Evolutionary conservation across 495 filamentous ascomycete species (phyloP).

Genomic region (Cercophora sp.): DNA sequence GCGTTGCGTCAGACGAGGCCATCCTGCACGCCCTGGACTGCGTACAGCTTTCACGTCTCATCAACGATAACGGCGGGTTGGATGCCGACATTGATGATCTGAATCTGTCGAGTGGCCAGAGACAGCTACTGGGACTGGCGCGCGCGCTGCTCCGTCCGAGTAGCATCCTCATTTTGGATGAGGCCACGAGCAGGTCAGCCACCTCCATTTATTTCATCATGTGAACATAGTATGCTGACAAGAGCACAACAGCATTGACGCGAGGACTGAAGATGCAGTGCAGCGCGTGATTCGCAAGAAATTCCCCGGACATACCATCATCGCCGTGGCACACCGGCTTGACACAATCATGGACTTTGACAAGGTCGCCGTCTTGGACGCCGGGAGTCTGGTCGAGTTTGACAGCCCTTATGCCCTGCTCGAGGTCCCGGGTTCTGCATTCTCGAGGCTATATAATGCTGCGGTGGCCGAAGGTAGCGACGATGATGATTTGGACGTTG

Average conservation of each 20-base stretch:
- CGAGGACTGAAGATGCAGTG: slow-evolving; percentile 27
- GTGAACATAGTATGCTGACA: background rate
- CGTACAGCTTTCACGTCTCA: slow-evolving; percentile 37
- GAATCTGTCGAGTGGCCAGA: slow-evolving; percentile 44
- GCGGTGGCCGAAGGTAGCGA: background rate
- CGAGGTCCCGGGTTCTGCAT: slow-evolving; percentile 9
- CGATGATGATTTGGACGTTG: background rate
- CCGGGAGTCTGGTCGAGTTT: slow-evolving; percentile 35
- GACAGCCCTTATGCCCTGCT: slow-evolving; percentile 32
- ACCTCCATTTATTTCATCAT: background rate
- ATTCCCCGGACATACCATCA: slow-evolving; percentile 38
- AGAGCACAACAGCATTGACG: slow-evolving; percentile 21
- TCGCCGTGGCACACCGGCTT: slow-evolving; percentile 41
- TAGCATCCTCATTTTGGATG: slow-evolving; percentile 27
- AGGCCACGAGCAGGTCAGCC: slow-evolving; percentile 27
- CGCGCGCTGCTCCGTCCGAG: slow-evolving; percentile 49
- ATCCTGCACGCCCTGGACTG: slow-evolving; percentile 35
- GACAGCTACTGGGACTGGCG: slow-evolving; percentile 59
- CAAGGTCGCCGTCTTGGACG: slow-evolving; percentile 34
- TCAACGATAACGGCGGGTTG: slow-evolving; percentile 38
- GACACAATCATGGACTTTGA: slow-evolving; percentile 41
- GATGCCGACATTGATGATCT: slow-evolving; percentile 34
- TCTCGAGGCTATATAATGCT: background rate
- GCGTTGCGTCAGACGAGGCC: slow-evolving; percentile 28
- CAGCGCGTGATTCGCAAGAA: slow-evolving; percentile 28